Conservation (phyloP, 2,329 filamentous ascomycete genomes). For the Hortaea werneckii region DNA sequence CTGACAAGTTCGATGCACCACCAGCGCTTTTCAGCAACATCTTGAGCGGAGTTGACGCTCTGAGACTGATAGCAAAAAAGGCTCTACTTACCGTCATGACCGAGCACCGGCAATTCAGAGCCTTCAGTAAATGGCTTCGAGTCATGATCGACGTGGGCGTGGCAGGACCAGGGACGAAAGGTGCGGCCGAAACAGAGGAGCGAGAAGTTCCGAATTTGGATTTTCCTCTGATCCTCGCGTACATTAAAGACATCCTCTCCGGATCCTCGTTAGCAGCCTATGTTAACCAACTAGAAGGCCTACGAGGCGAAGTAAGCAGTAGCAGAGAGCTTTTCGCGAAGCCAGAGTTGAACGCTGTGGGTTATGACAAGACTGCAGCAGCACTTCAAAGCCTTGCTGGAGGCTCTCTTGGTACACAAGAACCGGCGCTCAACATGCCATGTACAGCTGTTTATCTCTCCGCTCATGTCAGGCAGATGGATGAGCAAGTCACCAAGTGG, state of each 20-base stretch:
- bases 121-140: constrained; percentile 76
- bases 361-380: constrained; percentile 14
- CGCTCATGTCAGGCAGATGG: constrained; percentile 10
- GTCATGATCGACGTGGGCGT: constrained; percentile 71
- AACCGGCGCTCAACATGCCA: constrained; percentile 18
- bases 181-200: constrained; percentile 61
- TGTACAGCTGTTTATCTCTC: constrained; percentile 15
- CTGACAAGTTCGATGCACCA: constrained; percentile 44
- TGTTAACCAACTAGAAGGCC: neutral
- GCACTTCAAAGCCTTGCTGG: constrained; percentile 1
- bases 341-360: constrained; percentile 6
- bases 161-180: constrained; percentile 48
- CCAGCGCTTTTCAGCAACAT: constrained; percentile 30
- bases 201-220: constrained; percentile 66
- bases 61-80: constrained; percentile 66
- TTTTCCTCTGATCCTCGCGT: constrained; percentile 60
- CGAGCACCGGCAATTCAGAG: constrained; percentile 65
- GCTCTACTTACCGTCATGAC: constrained; percentile 61
- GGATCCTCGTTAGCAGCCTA: constrained; percentile 3
- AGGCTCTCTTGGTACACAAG: neutral
- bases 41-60: constrained; percentile 60
- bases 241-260: constrained; percentile 52
- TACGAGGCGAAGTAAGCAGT: neutral
- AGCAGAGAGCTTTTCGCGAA: constrained; percentile 4
- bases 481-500: constrained; percentile 34